phyloP scores from a whole-genome alignment of 2,329 filamentous ascomycete genomes.

The Fusarium begoniae region DNA sequence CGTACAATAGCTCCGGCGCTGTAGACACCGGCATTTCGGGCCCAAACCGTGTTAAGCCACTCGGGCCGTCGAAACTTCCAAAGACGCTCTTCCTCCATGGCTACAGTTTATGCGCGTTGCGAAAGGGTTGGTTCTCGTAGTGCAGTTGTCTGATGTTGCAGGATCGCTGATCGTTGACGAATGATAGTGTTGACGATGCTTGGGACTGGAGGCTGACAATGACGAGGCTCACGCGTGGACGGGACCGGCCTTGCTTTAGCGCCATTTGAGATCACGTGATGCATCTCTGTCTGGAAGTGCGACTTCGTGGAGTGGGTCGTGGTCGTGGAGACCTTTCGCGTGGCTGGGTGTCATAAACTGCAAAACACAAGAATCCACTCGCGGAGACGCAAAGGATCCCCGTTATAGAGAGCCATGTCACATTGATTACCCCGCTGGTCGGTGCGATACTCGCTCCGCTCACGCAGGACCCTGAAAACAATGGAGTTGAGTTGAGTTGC shows the following conservation, averaged over 20 bases:
- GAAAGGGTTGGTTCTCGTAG: not conserved
- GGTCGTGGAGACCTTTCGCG: not conserved
- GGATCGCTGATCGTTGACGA: constrained; percentile 3
- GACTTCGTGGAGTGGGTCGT: not conserved
- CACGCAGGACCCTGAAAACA: constrained; percentile 27
- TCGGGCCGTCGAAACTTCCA: constrained; percentile 74
- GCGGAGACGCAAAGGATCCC: constrained; percentile 29
- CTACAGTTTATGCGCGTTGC: not conserved
- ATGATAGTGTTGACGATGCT: constrained; percentile 27
- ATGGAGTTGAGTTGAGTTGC: constrained; percentile 7
- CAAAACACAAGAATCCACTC: constrained; percentile 33
- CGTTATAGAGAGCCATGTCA: constrained; percentile 29
- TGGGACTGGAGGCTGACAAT: constrained; percentile 36
- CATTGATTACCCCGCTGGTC: constrained; percentile 31
- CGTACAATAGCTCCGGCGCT: constrained; percentile 69
- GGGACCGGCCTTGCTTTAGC: constrained; percentile 26
- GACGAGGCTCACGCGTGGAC: constrained; percentile 40
- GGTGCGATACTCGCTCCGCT: constrained; percentile 28
- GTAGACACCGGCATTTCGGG: constrained; percentile 72
- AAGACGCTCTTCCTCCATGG: constrained; percentile 72
- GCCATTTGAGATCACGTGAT: constrained; percentile 31
- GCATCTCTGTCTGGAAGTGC: not conserved
- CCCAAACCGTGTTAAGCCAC: constrained; percentile 72
- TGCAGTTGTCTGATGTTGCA: not conserved
- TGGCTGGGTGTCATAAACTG: constrained; percentile 25